Evolutionary conservation across 2,329 filamentous ascomycete species (phyloP), one percentile per base, ranked within the genome.

Genomic region (Sporothrix luriei): DNA sequence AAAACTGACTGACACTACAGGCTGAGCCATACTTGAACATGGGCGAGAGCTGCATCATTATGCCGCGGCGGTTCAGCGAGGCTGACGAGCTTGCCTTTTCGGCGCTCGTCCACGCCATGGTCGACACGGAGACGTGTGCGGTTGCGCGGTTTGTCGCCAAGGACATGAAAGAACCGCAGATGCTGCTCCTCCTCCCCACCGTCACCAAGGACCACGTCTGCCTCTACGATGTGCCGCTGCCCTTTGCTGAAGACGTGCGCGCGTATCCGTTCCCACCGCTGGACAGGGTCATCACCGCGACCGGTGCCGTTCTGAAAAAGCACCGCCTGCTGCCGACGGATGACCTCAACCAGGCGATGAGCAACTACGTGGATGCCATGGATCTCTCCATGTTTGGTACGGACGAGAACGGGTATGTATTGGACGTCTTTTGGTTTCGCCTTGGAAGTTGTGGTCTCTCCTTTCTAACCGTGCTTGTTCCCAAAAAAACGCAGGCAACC

Each of bases 201-300:
- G 88, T 97, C 71, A 92, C 96, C 72, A 83, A 85, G 2, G 89
- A 92, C 33, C 88, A 92, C 73, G 94, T 97, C 78, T 94, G 92
- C 74, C 84, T 99, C 1, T 89, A 97, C 72, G 95, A 99, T 76
- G 86, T 96, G 0, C 93, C 95, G 48, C 83, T 98, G 6, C 95
- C 95, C 0, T 99, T 97, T 76, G 90, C 93, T 2, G 95, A 99
- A 81, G 95, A 99, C 76, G 84, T 97, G 62, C 88, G 95, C 48
- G 85, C 85, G n/a, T 98, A 97, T 78, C 90, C 89, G 70, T 99
- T 99, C 74, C 93, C 95, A 6, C 92, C 94, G 0, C 82, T 99
- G 13, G 94, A 97, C 77, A 91, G 88, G 72, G 90, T 98, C 38
- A 82, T 97, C 71, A 97, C 94, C 0, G 85, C 96, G n/a, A 93